Conservation (phyloP, 352 stramenopile genomes). For the Phytophthora tentaculata region DNA sequence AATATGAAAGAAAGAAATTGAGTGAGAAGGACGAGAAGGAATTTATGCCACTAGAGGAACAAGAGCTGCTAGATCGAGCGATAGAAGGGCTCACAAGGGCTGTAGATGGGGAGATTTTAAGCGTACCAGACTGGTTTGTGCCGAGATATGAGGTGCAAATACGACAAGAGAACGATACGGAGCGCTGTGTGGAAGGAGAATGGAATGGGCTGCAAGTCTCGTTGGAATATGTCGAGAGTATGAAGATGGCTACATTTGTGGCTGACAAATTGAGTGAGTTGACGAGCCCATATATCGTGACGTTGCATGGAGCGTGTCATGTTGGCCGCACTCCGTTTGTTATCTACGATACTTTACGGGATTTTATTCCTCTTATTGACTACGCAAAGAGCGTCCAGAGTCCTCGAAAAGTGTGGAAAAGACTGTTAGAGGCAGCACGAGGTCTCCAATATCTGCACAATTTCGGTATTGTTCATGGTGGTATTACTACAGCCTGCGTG, state of each 20-base stretch:
- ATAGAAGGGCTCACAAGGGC: conserved; percentile 11
- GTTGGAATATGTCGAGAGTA: conserved; percentile 5
- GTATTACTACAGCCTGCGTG: conserved; percentile 9
- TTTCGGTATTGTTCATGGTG: conserved; percentile 21
- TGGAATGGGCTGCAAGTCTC: conserved; percentile 36
- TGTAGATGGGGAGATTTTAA: background rate
- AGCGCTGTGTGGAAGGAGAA: conserved; percentile 7
- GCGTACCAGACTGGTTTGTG: conserved; percentile 40
- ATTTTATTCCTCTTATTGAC: conserved; percentile 16
- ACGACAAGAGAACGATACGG: background rate
- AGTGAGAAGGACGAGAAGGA: conserved; percentile 6
- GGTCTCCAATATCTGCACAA: conserved; percentile 33
- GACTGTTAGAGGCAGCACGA: conserved; percentile 30
- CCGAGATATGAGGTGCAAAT: conserved; percentile 28
- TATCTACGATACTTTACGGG: conserved; percentile 29
- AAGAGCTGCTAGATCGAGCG: conserved; percentile 16
- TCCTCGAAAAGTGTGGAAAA: conserved; percentile 28
- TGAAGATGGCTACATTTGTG: background rate
- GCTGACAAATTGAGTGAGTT: conserved; percentile 25
- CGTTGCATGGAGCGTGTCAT: conserved; percentile 32
- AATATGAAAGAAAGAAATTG: conserved; percentile 26
- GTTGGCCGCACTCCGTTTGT: conserved; percentile 32
- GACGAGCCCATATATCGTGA: conserved; percentile 21
- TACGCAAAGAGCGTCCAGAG: conserved; percentile 12
- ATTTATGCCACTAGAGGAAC: conserved; percentile 16